Percentiles rank a stretch among this genome's conserved stretches.
Evolutionary conservation across 2,329 filamentous ascomycete species (phyloP).

Genomic region (Fusarium brachygibbosum): DNA sequence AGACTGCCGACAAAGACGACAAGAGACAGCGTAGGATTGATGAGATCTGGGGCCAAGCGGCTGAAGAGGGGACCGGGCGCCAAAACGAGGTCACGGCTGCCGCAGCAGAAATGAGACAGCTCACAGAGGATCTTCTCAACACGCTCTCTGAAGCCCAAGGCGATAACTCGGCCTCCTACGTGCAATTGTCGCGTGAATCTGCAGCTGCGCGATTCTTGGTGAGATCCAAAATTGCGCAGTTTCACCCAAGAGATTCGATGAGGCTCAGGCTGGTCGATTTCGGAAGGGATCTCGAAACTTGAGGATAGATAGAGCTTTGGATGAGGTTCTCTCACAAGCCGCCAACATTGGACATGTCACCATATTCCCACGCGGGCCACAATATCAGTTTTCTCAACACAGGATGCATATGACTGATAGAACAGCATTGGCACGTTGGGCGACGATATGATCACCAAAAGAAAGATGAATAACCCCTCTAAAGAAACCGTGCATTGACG

Average conservation of each 20-base stretch:
- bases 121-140: slow-evolving; percentile 73
- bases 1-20: slow-evolving; percentile 56
- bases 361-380: too few species aligned
- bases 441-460: not conserved
- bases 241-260: slow-evolving; percentile 73
- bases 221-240: slow-evolving; percentile 74
- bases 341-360: not conserved
- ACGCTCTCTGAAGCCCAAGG: slow-evolving; percentile 67
- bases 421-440: too few species aligned
- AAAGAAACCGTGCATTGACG: slow-evolving; percentile 11
- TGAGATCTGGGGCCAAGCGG: slow-evolving; percentile 69
- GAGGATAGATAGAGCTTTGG: slow-evolving; percentile 18
- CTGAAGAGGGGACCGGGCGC: slow-evolving; percentile 43
- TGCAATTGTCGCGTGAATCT: slow-evolving; percentile 70
- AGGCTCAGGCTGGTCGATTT: slow-evolving; percentile 73
- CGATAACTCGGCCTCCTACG: slow-evolving; percentile 69
- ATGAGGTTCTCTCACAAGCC: not conserved
- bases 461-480: not conserved
- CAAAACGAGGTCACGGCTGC: slow-evolving; percentile 66
- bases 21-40: slow-evolving; percentile 72
- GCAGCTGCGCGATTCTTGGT: slow-evolving; percentile 74
- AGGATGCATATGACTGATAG: too few species aligned
- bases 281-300: slow-evolving; percentile 72
- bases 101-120: slow-evolving; percentile 68
- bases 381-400: not conserved